A percentile compares a stretch with the other conserved stretches of the same genome.
phyloP scores from a whole-genome alignment of 768 basidiomycete genomes.

The Lentinula boryana region DNA sequence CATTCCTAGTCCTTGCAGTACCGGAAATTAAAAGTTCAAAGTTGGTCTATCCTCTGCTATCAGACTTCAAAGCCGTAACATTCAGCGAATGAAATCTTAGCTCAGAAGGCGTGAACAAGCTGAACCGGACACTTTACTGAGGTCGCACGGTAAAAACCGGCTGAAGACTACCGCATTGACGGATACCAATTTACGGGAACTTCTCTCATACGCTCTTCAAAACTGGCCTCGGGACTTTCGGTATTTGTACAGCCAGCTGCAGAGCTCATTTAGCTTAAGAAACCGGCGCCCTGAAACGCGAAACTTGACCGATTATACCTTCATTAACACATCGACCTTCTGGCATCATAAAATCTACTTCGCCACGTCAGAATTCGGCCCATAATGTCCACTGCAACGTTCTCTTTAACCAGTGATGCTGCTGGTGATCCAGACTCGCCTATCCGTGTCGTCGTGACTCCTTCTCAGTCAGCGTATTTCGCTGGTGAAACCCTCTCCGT shows the following conservation, averaged over 20 bases:
- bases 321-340: background rate
- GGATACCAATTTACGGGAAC: background rate
- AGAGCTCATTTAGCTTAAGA: background rate
- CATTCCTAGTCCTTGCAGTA: background rate
- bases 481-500: slow-evolving; percentile 87
- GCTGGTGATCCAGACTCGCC: slow-evolving; percentile 29
- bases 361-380: slow-evolving; percentile 1
- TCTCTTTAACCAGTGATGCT: background rate
- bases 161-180: background rate
- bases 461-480: slow-evolving; percentile 86
- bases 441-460: slow-evolving; percentile 67
- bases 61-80: background rate
- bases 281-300: background rate
- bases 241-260: background rate
- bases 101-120: background rate
- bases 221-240: background rate
- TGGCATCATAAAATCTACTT: background rate
- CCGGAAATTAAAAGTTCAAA: background rate
- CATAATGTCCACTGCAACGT: background rate
- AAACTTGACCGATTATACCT: no score
- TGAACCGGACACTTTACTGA: background rate
- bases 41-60: background rate
- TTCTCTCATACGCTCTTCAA: background rate
- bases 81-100: background rate
- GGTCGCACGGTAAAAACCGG: background rate